Percentiles rank a stretch among this genome's conserved stretches.
Conservation (phyloP, 1,284 basidiomycete genomes). For the Ceratobasidium sp. region DNA sequence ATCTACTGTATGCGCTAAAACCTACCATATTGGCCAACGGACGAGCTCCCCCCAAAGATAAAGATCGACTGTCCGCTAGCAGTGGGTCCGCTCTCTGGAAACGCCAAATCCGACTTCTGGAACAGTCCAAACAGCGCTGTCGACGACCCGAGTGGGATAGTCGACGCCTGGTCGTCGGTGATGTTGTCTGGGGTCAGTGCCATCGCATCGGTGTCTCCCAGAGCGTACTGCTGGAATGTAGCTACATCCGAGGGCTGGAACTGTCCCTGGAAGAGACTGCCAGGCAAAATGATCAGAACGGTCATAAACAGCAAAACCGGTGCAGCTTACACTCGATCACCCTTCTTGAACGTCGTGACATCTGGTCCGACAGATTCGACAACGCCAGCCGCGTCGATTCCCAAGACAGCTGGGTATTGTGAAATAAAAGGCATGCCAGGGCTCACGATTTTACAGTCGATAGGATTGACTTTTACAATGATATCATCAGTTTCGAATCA, state of each 20-base stretch:
- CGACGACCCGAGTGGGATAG: conserved; percentile 11
- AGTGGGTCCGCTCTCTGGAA: conserved; percentile 21
- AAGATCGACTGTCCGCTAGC: conserved; percentile 22
- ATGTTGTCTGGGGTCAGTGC: conserved; percentile 15
- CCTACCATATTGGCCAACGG: conserved; percentile 30
- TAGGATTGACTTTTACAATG: conserved; percentile 18
- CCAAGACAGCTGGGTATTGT: conserved; percentile 26
- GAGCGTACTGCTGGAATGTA: conserved; percentile 26
- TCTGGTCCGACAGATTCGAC: conserved; percentile 21
- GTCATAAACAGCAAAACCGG: neutral
- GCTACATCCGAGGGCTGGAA: conserved; percentile 15
- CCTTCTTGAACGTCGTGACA: conserved; percentile 17
- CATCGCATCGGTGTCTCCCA: conserved; percentile 9
- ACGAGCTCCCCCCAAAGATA: conserved; percentile 39
- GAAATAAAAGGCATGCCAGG: conserved; percentile 9
- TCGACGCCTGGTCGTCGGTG: conserved; percentile 28
- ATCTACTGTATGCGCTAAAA: neutral
- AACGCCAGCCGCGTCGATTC: conserved; percentile 35
- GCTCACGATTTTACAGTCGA: conserved; percentile 32
- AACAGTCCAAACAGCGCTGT: conserved; percentile 32
- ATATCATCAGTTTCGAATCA: neutral
- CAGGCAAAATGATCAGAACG: neutral
- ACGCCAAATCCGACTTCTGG: conserved; percentile 25
- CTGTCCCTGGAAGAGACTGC: conserved; percentile 24
- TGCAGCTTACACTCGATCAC: conserved; percentile 39